These are phyloP conservation scores for Jackrogersella multiformis DNA, from an alignment of 495 filamentous ascomycete species.

Conservation along the genomic window DNA sequence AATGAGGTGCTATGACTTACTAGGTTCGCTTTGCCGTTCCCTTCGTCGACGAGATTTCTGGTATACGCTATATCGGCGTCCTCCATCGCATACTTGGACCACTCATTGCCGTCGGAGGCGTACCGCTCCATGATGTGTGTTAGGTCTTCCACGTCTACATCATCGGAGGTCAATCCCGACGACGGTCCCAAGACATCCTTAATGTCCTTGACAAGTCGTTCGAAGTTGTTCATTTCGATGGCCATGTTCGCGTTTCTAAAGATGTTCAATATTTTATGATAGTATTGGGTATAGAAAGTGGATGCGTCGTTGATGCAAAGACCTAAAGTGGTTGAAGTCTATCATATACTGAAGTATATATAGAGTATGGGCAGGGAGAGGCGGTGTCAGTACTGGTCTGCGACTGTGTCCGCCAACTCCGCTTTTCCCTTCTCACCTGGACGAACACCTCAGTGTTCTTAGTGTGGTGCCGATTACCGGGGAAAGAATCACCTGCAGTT, in stretches of 20 bases:
- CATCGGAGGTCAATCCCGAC: constrained; percentile 80
- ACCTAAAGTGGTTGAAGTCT: constrained; percentile 22
- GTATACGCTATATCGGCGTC: constrained; percentile 77
- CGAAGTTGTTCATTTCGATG: constrained; percentile 63
- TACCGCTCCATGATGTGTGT: constrained; percentile 76
- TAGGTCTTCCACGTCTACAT: constrained; percentile 76
- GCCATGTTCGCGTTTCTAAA: background rate
- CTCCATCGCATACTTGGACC: constrained; percentile 74
- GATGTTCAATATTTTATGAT: constrained; percentile 3
- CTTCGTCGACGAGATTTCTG: constrained; percentile 86
- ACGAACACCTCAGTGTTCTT: constrained; percentile 11
- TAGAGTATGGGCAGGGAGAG: constrained; percentile 14
- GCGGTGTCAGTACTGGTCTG: constrained; percentile 24
- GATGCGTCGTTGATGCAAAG: constrained; percentile 5
- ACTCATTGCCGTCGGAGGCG: constrained; percentile 70
- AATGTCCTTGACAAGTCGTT: constrained; percentile 77
- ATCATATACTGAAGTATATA: constrained; percentile 11
- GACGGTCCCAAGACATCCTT: constrained; percentile 76
- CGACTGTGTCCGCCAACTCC: constrained; percentile 26
- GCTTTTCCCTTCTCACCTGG: constrained; percentile 26
- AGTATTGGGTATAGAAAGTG: constrained; percentile 10
- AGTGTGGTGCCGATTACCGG: constrained; percentile 35
- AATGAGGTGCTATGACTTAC: constrained; percentile 57
- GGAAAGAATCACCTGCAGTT: constrained; percentile 31
- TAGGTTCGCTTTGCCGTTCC: constrained; percentile 91